Evolutionary conservation across 2,329 filamentous ascomycete species (phyloP), one percentile per base, ranked within the genome.

Genomic region (Arthroderma sp.): DNA sequence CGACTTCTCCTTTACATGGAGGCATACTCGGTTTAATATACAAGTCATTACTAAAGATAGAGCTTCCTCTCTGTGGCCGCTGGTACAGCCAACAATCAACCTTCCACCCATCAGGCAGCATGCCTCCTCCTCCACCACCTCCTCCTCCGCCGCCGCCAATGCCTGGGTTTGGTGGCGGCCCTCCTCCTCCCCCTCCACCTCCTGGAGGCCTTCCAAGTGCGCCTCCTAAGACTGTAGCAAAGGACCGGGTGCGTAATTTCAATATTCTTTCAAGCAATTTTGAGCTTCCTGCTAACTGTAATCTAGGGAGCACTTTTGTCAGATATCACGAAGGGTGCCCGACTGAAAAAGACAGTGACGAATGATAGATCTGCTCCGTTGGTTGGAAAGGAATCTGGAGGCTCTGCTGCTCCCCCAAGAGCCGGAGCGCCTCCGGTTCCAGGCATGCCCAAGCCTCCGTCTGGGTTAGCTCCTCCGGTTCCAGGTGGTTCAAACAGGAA

Each of bases 291-390:
- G 15, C 15, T 22, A 22, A 22, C 15, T 22, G 30, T 4, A 5
- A 38, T 27, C 38, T 55, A 96, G 89, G 82, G 82, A 55, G 88
- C 89, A 44, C 73, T 98, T 32, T 76, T 96, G 38, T 75, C 78
- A 57, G 89, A 96, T 63, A 98, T 98, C 55, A 70, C 72, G 53
- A 94, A 93, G 63, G 91, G 89, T 52, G 73, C 68, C 53, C 69
- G 71, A 49, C 72, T 96, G 47, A 94, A 83, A 66, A 95, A 94
- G 64, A 73, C 85, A 30, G 81, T 86, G 45, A 85, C 88, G 53
- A 95, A 96, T 65, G 89, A 96, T 63, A 81, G 89, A 63, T 95
- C 88, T 22, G 85, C 85, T 5, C 89, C 89, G 0, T 56, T 75
- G 42, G 62, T 95, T 46, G 74, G 65, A 48, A 77, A 74, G 45